These are phyloP conservation scores for Puccinia brachypodii DNA, from an alignment of 1,284 basidiomycete genomes.

Conservation along the genomic window DNA sequence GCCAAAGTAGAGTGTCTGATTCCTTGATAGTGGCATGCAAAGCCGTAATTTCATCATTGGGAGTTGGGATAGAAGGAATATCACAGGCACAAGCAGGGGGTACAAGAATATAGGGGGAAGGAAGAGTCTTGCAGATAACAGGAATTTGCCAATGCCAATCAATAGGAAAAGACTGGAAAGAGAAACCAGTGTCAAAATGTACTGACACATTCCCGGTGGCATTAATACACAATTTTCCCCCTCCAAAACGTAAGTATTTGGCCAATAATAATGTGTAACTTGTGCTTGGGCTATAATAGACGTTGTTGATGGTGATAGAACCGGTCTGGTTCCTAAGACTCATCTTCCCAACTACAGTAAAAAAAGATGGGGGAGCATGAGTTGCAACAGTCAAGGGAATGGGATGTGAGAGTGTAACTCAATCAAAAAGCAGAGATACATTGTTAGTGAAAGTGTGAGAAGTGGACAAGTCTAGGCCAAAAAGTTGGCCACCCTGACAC, in stretches of 20 bases:
- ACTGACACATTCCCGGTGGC: not conserved
- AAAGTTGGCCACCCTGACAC: not conserved
- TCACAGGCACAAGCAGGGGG: not conserved
- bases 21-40: not conserved
- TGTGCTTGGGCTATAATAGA: not conserved
- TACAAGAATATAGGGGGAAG: not conserved
- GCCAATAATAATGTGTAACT: not conserved
- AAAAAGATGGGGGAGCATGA: not conserved
- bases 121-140: not conserved
- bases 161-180: not conserved
- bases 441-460: constrained; percentile 11
- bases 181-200: not conserved
- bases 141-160: not conserved
- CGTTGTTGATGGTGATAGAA: not conserved
- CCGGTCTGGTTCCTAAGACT: not conserved
- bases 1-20: constrained; percentile 17
- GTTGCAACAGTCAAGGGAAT: not conserved
- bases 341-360: constrained; percentile 18
- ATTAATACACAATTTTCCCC: not conserved
- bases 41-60: not conserved
- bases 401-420: not conserved
- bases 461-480: constrained; percentile 6
- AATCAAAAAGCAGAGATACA: not conserved
- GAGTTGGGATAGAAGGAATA: not conserved
- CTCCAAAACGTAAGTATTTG: not conserved